Evolutionary conservation across 108 stramenopile genomes (phyloP).

Genomic region (Nitzschia sp.): DNA sequence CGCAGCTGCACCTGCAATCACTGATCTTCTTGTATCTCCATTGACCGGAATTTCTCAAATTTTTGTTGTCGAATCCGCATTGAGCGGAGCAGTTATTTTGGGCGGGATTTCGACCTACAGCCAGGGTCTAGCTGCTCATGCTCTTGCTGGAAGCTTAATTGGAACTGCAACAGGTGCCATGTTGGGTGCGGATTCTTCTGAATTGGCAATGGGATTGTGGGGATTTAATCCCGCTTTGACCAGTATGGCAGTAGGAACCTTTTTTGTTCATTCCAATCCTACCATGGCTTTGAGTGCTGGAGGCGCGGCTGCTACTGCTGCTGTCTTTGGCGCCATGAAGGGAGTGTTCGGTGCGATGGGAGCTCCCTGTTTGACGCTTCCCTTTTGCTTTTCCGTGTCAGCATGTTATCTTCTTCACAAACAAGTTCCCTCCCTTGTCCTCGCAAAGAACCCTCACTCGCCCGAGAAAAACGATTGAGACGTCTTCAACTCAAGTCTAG

Average conservation of each 20-base stretch:
- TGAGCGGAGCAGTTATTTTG: slow-evolving; percentile 50
- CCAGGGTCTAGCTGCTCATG: slow-evolving; percentile 62
- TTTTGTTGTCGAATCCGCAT: slow-evolving; percentile 69
- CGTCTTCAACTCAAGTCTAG: too few species aligned
- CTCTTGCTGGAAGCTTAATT: slow-evolving; percentile 50
- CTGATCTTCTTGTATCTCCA: slow-evolving; percentile 39
- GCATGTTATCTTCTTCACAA: slow-evolving; percentile 63
- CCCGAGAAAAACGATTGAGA: slow-evolving; percentile 61
- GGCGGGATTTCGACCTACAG: slow-evolving; percentile 49
- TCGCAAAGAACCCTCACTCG: slow-evolving; percentile 67
- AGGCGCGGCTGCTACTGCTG: slow-evolving; percentile 68
- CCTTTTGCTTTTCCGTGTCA: slow-evolving; percentile 72
- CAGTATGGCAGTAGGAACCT: slow-evolving; percentile 73
- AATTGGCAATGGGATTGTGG: slow-evolving; percentile 62
- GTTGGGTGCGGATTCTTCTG: slow-evolving; percentile 36
- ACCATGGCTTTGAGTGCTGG: slow-evolving; percentile 49
- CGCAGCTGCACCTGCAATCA: slow-evolving; percentile 5
- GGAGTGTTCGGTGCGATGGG: slow-evolving; percentile 54
- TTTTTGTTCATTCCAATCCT: slow-evolving; percentile 62
- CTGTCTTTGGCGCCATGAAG: slow-evolving; percentile 69
- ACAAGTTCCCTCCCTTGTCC: slow-evolving; percentile 48
- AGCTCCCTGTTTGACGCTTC: slow-evolving; percentile 72
- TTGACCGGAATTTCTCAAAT: slow-evolving; percentile 80
- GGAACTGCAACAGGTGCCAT: slow-evolving; percentile 54
- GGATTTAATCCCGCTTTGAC: slow-evolving; percentile 78